Evolutionary conservation across 164 flowering plant genomes (phyloP).

Genomic region (Magnolia changhungtana): DNA sequence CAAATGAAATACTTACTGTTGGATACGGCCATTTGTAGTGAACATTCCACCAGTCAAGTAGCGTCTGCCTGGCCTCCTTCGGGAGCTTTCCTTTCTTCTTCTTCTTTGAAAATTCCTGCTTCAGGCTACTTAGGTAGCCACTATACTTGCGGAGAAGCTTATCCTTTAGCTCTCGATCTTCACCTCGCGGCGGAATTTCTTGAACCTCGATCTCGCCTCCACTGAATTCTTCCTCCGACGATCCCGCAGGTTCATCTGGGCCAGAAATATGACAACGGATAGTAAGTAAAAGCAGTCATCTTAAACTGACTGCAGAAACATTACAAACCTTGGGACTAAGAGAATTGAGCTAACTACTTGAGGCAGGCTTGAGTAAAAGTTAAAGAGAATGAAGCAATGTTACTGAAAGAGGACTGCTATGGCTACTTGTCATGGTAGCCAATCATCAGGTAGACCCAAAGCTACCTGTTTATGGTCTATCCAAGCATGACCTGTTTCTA

Average conservation of each 20-base stretch:
- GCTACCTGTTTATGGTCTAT: too few relatives aligned
- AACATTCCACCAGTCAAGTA: constrained; percentile 71
- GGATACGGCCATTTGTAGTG: constrained; percentile 81
- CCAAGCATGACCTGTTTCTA: too few relatives aligned
- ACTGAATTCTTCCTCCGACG: constrained; percentile 61
- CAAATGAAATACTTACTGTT: constrained; percentile 33
- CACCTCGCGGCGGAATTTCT: constrained; percentile 22
- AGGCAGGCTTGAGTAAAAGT: too few relatives aligned
- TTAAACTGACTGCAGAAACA: too few relatives aligned
- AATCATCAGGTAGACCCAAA: too few relatives aligned
- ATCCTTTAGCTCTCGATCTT: constrained; percentile 58
- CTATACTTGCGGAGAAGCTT: constrained; percentile 56
- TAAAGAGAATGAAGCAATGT: too few relatives aligned
- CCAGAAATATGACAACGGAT: not conserved
- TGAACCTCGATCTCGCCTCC: constrained; percentile 45
- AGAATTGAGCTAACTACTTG: too few relatives aligned
- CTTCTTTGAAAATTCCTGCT: constrained; percentile 70
- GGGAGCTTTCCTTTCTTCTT: constrained; percentile 76
- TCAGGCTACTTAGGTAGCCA: constrained; percentile 52
- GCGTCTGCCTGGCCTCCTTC: constrained; percentile 55
- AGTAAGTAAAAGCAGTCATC: not conserved
- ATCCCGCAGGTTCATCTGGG: constrained; percentile 43
- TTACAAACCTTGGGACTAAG: too few relatives aligned
- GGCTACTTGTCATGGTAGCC: too few relatives aligned
- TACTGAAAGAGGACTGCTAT: too few relatives aligned